Base-by-base conservation (phyloP, 495 filamentous ascomycete species). In the Xylaria grammica region DNA sequence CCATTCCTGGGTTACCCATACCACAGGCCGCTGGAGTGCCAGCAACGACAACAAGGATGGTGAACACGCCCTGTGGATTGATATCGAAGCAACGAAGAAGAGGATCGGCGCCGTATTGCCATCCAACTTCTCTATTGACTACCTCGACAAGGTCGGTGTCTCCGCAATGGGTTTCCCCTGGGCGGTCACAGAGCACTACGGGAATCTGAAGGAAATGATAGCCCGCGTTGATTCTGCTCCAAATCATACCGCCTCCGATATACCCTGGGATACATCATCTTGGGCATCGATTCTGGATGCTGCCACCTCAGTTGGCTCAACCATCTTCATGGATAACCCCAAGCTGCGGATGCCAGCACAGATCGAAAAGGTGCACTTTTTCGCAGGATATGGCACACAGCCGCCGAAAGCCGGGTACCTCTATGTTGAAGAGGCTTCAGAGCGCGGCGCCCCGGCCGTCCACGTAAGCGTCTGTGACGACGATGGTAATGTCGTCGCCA, bases 241-340 rank as follows among this genome's bases (percentile, higher is more conserved):
- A 2, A 57, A 66, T 26, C 46, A n/a, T 5, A 5, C 56, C 46
- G 53, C 30, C 6, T 45, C 62, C 29, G 49, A 42, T 11, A 19
- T 73, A 9, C 66, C 74, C 10, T 79, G 79, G 77, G 70, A 77
- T 53, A 3, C 59, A 0, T 26, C 49, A 1, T 83, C 80, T 15
- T 82, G 80, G 80, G 80, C 81, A 10, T 71, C 79, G 0, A 71
- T 81, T 11, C 60, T 82, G 29, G 79, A 83, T 69, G 72, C 80
- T 15, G 80, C 80, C 8, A 82, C 78, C 3, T 83, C 81, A 0
- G 66, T 83, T 19, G 78, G 76, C 32, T 83, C 79, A 1, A 78
- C 78, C 22, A 61, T 83, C 26, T 82, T 82, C 67, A 77, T 65
- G 64, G 63, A 75, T 24, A 54, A 68, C n/a, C 78, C 81, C 9